phyloP scores from a whole-genome alignment of 768 basidiomycete genomes.

The Mrakia gelida region DNA sequence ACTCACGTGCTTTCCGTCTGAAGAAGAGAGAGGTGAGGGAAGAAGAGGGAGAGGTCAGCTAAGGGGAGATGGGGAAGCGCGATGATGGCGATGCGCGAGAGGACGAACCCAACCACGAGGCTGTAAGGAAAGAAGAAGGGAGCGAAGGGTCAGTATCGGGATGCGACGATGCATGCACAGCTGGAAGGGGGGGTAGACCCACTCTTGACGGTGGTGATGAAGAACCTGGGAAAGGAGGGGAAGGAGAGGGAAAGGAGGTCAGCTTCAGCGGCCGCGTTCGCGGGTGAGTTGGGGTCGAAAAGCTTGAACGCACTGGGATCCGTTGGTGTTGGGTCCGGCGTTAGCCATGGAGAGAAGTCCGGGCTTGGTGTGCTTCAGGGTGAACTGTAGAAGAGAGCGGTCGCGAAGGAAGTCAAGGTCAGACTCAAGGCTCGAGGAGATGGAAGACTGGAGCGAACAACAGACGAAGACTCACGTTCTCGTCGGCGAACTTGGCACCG shows the following conservation, averaged over 20 bases:
- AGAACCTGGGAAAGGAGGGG: constrained; percentile 34
- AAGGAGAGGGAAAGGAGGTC: too few species aligned
- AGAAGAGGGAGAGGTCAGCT: constrained; percentile 53
- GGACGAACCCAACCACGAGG: constrained; percentile 51
- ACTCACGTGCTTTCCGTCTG: constrained; percentile 55
- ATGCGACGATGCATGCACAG: background rate
- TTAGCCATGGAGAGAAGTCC: constrained; percentile 62
- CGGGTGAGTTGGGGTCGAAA: too few species aligned
- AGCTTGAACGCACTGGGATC: constrained; percentile 43
- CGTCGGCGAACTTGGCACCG: constrained; percentile 32
- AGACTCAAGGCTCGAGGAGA: background rate
- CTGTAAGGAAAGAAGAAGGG: too few species aligned
- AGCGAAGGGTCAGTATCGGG: constrained; percentile 55
- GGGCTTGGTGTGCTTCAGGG: constrained; percentile 45
- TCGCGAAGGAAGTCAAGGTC: background rate
- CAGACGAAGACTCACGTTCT: constrained; percentile 8
- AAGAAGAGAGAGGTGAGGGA: constrained; percentile 48
- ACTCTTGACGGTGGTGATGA: constrained; percentile 32
- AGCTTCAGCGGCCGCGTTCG: too few species aligned
- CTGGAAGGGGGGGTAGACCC: background rate
- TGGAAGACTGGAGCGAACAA: background rate
- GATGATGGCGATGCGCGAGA: background rate
- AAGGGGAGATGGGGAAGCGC: too few species aligned
- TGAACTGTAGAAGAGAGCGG: constrained; percentile 35
- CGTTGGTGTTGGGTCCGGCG: constrained; percentile 53